phyloP scores from a whole-genome alignment of 1,284 basidiomycete species.

The Puccinia horiana region DNA sequence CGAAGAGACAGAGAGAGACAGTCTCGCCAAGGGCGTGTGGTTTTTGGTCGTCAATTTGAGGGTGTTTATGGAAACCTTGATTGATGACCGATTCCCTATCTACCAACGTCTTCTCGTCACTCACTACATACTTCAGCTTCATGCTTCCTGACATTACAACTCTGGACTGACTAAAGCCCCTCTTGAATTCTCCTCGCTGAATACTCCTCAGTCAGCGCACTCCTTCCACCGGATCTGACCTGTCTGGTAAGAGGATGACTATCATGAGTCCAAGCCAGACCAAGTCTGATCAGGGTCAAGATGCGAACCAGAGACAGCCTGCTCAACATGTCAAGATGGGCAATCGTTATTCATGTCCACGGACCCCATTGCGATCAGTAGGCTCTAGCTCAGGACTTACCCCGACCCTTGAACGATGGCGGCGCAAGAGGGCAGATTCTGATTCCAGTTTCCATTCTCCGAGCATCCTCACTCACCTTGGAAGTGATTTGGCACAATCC shows the following conservation, averaged over 20 bases:
- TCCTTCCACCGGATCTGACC: neutral
- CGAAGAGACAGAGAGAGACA: too few relatives aligned
- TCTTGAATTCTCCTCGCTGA: neutral
- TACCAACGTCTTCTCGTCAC: neutral
- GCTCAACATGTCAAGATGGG: conserved; percentile 24
- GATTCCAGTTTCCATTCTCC: neutral
- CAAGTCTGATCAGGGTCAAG: neutral
- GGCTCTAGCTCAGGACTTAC: conserved; percentile 11
- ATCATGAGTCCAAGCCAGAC: neutral
- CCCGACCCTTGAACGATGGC: neutral
- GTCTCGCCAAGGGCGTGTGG: too few relatives aligned
- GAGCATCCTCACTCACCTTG: neutral
- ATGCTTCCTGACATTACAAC: neutral
- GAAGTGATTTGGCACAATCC: neutral
- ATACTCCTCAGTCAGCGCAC: neutral
- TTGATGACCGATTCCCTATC: neutral
- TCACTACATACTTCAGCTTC: neutral
- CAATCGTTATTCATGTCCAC: neutral
- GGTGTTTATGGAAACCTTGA: neutral
- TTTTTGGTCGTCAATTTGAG: too few relatives aligned
- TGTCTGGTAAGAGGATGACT: neutral
- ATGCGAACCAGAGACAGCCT: neutral
- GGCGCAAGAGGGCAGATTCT: neutral
- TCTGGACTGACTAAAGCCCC: neutral
- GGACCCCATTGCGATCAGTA: conserved; percentile 15